Base-by-base conservation (phyloP, 1,139 yeast genomes). In the Nakaseomyces bracarensis region DNA sequence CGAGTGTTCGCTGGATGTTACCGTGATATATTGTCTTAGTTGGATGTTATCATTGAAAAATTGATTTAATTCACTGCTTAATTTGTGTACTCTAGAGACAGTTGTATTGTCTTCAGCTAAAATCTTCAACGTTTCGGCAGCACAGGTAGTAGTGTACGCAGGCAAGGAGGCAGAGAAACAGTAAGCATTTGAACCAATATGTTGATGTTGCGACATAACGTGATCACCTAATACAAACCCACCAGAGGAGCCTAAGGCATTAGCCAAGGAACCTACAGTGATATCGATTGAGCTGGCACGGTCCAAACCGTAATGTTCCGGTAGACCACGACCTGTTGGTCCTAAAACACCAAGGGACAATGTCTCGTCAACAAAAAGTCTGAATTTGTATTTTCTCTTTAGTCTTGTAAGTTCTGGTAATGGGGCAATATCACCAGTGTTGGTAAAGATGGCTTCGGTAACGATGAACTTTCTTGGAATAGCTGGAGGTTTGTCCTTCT, bases 121-220 rank as follows among this genome's bases (percentile, higher is more conserved):
- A 25, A 70, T 52, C 9, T 68, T 61, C 39, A 87, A 68, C 2
- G 80, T 79, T 42, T 73, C 74, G 2, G 84, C 73, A 0, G 81
- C 76, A n/a, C 79, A 80, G 45, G 72, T 75, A 1, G 95, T 95
- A 39, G 87, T 75, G 63, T 83, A 89, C 14, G 97, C 94, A 11
- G 98, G 97, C 60, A 91, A 74, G 2, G 96, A 77, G 8, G 99
- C 99, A 58, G 95, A 82, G 60, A 86, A 91, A 46, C 93, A 93
- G 59, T 86, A 91, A 2, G 96, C 96, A 52, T 74, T 71, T 8
- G 95, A 84, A 25, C 87, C 84, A 55, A 89, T 82, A 59, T 94
- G 79, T 70, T 93, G 98, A 65, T 91, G 96, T 53, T 81, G 83
- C 36, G 89, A 78, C 89, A 91, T 85, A 45, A 82, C 81, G 31